Conservation (phyloP, 2,329 filamentous ascomycete genomes). For the Xylariaceae sp. region DNA sequence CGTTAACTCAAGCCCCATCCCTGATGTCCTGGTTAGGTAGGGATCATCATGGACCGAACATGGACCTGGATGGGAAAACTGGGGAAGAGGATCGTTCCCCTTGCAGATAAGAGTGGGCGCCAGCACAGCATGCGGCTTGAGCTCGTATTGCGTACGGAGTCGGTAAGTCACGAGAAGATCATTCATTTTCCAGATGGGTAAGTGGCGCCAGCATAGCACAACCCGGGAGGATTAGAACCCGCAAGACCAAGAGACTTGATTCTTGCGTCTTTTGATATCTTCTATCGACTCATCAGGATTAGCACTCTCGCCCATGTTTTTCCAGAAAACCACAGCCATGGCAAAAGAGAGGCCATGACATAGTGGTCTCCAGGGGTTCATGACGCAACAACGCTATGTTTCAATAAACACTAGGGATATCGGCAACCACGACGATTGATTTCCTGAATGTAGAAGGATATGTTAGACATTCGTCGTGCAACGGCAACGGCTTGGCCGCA, state of each 20-base stretch:
- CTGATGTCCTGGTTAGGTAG: not conserved
- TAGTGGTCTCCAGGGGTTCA: not conserved
- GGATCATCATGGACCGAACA: not conserved
- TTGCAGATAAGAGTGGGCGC: not conserved
- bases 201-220: not conserved
- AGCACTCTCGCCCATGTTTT: not conserved
- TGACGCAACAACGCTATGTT: not conserved
- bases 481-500: not conserved
- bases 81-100: not conserved
- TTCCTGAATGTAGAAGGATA: not conserved
- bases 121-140: not conserved
- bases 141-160: not conserved
- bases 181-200: not conserved
- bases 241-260: not conserved
- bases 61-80: not conserved
- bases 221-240: not conserved
- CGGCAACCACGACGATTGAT: not conserved
- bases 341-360: not conserved
- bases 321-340: not conserved
- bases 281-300: not conserved
- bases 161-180: not conserved
- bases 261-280: not conserved
- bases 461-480: not conserved
- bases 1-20: not conserved
- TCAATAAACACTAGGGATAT: not conserved